These are phyloP conservation scores for Elsinoe fawcettii DNA, from an alignment of 2,329 filamentous ascomycete genomes.

Conservation along the genomic window DNA sequence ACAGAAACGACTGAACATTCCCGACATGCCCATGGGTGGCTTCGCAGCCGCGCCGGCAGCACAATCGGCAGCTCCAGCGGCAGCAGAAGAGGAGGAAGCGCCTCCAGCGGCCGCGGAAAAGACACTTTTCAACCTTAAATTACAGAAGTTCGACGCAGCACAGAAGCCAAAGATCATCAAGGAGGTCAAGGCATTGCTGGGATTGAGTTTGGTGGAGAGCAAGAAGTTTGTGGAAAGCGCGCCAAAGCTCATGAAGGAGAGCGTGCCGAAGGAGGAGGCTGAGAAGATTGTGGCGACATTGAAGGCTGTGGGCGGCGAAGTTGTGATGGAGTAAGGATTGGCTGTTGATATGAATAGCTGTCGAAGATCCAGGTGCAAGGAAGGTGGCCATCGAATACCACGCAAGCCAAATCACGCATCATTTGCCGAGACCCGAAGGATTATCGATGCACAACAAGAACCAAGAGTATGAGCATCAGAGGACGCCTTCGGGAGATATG, in stretches of 20 bases:
- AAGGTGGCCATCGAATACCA: too few species aligned
- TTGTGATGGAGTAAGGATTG: conserved; percentile 69
- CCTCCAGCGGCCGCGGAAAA: conserved; percentile 84
- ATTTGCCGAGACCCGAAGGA: too few species aligned
- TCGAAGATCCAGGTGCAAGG: too few species aligned
- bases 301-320: conserved; percentile 86
- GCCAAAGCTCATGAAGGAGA: conserved; percentile 98
- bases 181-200: conserved; percentile 95
- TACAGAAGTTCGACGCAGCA: conserved; percentile 76
- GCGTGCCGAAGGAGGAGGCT: conserved; percentile 94
- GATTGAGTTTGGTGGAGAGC: conserved; percentile 92
- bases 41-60: conserved; percentile 62
- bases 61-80: conserved; percentile 54
- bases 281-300: conserved; percentile 96
- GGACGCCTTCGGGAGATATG: neutral
- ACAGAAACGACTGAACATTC: conserved; percentile 90
- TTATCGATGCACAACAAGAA: neutral
- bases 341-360: too few species aligned
- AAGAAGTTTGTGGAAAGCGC: conserved; percentile 99
- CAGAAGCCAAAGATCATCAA: conserved; percentile 99
- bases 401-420: too few species aligned
- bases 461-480: neutral
- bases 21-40: conserved; percentile 89
- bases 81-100: conserved; percentile 71
- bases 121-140: conserved; percentile 94